Conservation (phyloP, 805 yeast genomes). For the Candida parachauliodes region DNA sequence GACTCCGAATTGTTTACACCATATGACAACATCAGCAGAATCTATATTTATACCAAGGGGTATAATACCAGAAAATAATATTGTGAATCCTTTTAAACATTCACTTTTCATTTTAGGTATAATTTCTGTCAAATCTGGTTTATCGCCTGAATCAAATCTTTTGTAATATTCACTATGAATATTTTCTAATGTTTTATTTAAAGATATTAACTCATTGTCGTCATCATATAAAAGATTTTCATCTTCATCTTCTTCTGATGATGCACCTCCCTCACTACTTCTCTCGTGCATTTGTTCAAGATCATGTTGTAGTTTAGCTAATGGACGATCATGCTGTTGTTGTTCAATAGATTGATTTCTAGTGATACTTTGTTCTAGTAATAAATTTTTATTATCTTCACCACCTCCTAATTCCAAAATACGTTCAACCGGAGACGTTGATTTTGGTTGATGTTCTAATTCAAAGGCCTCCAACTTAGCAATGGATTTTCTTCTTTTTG, state of each 20-base stretch:
- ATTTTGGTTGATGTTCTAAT: background rate
- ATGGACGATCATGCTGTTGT: slow-evolving; percentile 78
- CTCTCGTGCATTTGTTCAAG: slow-evolving; percentile 42
- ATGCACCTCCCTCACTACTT: slow-evolving; percentile 16
- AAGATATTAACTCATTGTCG: slow-evolving; percentile 67
- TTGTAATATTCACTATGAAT: slow-evolving; percentile 69
- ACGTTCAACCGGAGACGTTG: slow-evolving; percentile 44
- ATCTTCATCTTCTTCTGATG: slow-evolving; percentile 29
- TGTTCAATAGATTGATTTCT: slow-evolving; percentile 70
- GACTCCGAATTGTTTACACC: slow-evolving; percentile 94
- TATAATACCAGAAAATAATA: slow-evolving; percentile 84
- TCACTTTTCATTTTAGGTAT: slow-evolving; percentile 69
- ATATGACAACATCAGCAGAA: slow-evolving; percentile 80
- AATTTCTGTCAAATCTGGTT: slow-evolving; percentile 64
- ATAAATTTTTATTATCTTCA: slow-evolving; percentile 44
- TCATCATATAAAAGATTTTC: slow-evolving; percentile 68
- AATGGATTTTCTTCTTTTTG: slow-evolving; percentile 55
- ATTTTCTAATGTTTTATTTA: slow-evolving; percentile 57
- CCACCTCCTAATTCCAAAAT: slow-evolving; percentile 45
- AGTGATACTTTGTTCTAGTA: slow-evolving; percentile 56
- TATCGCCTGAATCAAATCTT: slow-evolving; percentile 21
- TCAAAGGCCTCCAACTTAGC: slow-evolving; percentile 48
- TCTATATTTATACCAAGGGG: slow-evolving; percentile 76
- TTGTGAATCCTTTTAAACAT: slow-evolving; percentile 64
- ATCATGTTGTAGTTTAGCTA: slow-evolving; percentile 77